Evolutionary conservation across 208 protist species (phyloP).

Genomic region (Trypanosoma congolense): DNA sequence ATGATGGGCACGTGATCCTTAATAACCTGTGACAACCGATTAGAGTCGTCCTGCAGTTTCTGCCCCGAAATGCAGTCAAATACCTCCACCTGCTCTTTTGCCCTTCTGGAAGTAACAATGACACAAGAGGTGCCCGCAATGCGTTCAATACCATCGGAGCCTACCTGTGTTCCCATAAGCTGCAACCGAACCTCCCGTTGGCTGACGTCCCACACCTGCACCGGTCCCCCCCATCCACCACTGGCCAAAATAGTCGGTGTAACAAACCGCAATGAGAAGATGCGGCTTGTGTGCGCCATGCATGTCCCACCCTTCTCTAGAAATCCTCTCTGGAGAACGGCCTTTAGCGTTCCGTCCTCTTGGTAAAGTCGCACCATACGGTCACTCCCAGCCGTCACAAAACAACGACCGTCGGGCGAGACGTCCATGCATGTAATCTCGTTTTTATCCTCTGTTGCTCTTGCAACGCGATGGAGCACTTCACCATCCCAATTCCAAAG

Average conservation of each 20-base stretch:
- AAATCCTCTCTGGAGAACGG: slow-evolving; percentile 31
- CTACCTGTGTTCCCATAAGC: slow-evolving; percentile 44
- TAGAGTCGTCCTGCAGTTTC: slow-evolving; percentile 31
- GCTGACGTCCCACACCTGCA: slow-evolving; percentile 87
- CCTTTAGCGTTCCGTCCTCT: slow-evolving; percentile 25
- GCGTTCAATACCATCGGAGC: slow-evolving; percentile 70
- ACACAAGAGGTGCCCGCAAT: slow-evolving; percentile 42
- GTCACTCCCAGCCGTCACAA: slow-evolving; percentile 84
- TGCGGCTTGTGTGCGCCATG: slow-evolving; percentile 68
- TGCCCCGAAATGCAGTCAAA: slow-evolving; percentile 46
- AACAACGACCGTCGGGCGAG: slow-evolving; percentile 28
- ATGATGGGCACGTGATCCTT: slow-evolving; percentile 21
- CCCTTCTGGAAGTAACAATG: slow-evolving; percentile 45
- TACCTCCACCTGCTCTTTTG: slow-evolving; percentile 49
- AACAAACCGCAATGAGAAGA: slow-evolving; percentile 74
- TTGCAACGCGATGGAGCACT: slow-evolving; percentile 18
- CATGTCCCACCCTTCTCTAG: slow-evolving; percentile 28
- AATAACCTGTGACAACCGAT: slow-evolving; percentile 25
- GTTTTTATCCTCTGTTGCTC: slow-evolving; percentile 49
- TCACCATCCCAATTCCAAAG: slow-evolving; percentile 50
- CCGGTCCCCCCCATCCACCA: slow-evolving; percentile 82
- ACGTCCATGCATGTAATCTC: slow-evolving; percentile 72
- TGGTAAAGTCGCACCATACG: slow-evolving; percentile 78
- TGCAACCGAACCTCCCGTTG: slow-evolving; percentile 43
- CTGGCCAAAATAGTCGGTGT: slow-evolving; percentile 41